A percentile compares a stretch with the other conserved stretches of the same genome.
These are phyloP conservation scores for Coccomyxa sp. DNA, from an alignment of 139 green algal genomes.

Conservation along the genomic window DNA sequence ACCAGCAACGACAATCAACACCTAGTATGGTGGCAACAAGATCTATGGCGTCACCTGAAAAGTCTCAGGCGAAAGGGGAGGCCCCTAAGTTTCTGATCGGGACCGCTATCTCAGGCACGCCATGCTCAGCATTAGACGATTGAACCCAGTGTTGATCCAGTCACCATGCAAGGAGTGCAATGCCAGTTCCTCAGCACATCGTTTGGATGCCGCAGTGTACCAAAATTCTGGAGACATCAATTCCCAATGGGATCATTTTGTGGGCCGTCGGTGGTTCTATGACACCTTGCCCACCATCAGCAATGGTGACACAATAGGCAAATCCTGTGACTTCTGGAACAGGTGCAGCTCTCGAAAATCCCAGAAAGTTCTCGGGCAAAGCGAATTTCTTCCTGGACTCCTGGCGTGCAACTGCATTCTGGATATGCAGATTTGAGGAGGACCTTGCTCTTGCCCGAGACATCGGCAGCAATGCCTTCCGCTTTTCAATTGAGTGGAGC, in stretches of 20 bases:
- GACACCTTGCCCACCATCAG: slow-evolving; percentile 5
- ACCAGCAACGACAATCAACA: background rate
- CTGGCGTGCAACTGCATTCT: too few species aligned
- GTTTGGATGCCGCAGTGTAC: slow-evolving; percentile 11
- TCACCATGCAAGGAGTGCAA: too few species aligned
- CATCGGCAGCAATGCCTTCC: slow-evolving; percentile 61
- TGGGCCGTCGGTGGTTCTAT: background rate
- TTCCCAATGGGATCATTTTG: slow-evolving; percentile 22
- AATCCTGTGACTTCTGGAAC: slow-evolving; percentile 23
- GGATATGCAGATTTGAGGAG: slow-evolving; percentile 12
- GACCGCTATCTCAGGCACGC: slow-evolving; percentile 12
- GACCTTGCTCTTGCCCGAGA: slow-evolving; percentile 8
- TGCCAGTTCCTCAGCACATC: background rate
- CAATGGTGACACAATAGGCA: background rate
- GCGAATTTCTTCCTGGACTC: too few species aligned
- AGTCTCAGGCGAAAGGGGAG: too few species aligned
- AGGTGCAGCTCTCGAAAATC: background rate
- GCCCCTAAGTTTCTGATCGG: slow-evolving; percentile 15
- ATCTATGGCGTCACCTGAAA: too few species aligned
- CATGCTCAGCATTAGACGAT: too few species aligned
- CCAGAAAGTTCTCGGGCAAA: too few species aligned
- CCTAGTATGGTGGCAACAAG: too few species aligned
- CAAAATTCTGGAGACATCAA: slow-evolving; percentile 21
- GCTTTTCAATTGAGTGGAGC: slow-evolving; percentile 79
- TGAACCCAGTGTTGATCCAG: too few species aligned